Evolutionary conservation across 352 stramenopile species (phyloP), one percentile per base, ranked within the genome.

Genomic region (Pythium coloratum): DNA sequence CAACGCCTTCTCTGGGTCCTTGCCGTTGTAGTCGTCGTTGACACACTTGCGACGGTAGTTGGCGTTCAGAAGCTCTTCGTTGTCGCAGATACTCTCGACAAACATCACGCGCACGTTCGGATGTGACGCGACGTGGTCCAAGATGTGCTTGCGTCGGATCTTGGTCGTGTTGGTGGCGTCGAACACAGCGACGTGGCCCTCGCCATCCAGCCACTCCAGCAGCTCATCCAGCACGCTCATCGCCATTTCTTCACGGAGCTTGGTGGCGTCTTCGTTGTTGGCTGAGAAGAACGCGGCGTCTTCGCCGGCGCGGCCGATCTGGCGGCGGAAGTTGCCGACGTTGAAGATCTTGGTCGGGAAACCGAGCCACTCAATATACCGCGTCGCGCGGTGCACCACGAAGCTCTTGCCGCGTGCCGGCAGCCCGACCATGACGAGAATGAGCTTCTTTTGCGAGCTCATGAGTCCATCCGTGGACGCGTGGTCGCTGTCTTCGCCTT

Each of bases 121-220:
- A 46, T 90, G 84, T 36, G 75, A 79, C 58, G 75, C 78, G 59
- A 90, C 80, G 55, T 81, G 88, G 47, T 86, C 72, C 3, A 91
- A 57, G 67, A 92, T 91, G 63, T 81, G 67, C 62, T 80, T 71
- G 30, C 84, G 75, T 36, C 84, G 77, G 58, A 81, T 59, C 59
- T 93, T 91, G 24, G 95, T 99, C 9, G 92, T 98, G 75, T 99
- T 99, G 40, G 95, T 99, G 7, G 95, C 95, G 75, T 99, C 95
- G 70, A 98, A 98, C 62, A 99, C 92, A 1, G 84, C 95, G 51
- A 98, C 91, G 69, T 98, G 86, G 67, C 91, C 87, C 40, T 96
- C 80, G 8, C 74, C 76, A 53, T 98, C 90, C 8, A 98, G 73
- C 93, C 92, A 99, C 36, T 91, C 76, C 26, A 98, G 78, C 66